Conservation (phyloP, 108 stramenopile genomes). For the Aurantiochytrium sp. region DNA sequence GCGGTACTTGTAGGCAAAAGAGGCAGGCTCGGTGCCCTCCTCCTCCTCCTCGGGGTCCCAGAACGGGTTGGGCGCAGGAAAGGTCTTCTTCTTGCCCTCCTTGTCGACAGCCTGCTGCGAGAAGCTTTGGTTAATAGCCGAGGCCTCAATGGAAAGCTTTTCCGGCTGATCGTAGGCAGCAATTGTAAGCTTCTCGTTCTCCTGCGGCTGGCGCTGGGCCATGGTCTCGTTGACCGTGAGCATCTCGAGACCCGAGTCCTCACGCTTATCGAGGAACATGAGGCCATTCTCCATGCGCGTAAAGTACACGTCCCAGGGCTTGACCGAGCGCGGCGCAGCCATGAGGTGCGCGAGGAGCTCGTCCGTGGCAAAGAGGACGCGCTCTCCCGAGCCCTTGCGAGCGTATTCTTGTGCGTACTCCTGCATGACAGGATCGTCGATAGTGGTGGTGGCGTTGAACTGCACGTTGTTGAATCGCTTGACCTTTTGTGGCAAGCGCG, state of each 20-base stretch:
- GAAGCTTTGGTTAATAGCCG: constrained; percentile 95
- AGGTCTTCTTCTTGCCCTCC: constrained; percentile 52
- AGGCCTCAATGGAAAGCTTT: constrained; percentile 82
- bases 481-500: constrained; percentile 57
- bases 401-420: constrained; percentile 75
- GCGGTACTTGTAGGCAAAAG: constrained; percentile 91
- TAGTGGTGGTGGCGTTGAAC: constrained; percentile 90
- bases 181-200: constrained; percentile 53
- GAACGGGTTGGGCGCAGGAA: constrained; percentile 77
- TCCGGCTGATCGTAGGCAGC: constrained; percentile 76
- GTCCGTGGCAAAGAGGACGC: constrained; percentile 80
- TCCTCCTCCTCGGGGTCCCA: constrained; percentile 86
- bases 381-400: constrained; percentile 49
- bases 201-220: constrained; percentile 63
- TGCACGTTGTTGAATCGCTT: constrained; percentile 71
- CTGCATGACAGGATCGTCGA: constrained; percentile 93
- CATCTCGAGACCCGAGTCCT: constrained; percentile 81
- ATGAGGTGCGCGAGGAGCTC: constrained; percentile 88
- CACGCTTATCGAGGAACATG: constrained; percentile 92
- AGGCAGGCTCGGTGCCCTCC: constrained; percentile 82
- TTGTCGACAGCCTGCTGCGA: constrained; percentile 85
- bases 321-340: constrained; percentile 84
- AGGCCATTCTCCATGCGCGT: constrained; percentile 79
- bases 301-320: constrained; percentile 93
- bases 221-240: constrained; percentile 78